phyloP scores from a whole-genome alignment of 371 early-diverging fungal species.

The Mortierella sp. region DNA sequence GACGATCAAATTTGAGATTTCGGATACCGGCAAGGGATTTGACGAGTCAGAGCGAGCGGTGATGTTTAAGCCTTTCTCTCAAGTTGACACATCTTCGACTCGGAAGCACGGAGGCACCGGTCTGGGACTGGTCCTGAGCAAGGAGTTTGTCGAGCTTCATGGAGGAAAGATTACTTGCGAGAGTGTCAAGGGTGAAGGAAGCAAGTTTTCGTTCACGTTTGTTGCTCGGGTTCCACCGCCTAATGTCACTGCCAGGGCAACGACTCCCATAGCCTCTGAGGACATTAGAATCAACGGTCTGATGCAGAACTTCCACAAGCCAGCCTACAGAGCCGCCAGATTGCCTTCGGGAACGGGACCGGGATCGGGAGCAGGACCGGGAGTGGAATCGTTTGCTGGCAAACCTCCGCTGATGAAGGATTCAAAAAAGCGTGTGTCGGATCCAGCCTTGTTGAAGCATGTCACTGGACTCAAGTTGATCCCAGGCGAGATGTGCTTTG shows the following conservation, averaged over 20 bases:
- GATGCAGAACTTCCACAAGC: conserved; percentile 14
- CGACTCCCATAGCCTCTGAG: conserved; percentile 61
- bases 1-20: conserved; percentile 71
- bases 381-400: not conserved
- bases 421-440: conserved; percentile 17
- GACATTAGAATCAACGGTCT: conserved; percentile 19
- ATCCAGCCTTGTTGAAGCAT: conserved; percentile 22
- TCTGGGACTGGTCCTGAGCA: conserved; percentile 71
- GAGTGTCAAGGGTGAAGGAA: conserved; percentile 72
- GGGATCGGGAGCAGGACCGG: not conserved
- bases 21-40: conserved; percentile 77
- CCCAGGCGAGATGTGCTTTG: conserved; percentile 47
- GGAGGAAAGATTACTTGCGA: conserved; percentile 72
- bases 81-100: conserved; percentile 75
- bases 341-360: not conserved
- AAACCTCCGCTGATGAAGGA: conserved; percentile 16
- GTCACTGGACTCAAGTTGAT: conserved; percentile 48
- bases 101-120: conserved; percentile 80
- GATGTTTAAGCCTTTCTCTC: conserved; percentile 80
- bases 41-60: conserved; percentile 71
- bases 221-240: conserved; percentile 66
- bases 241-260: conserved; percentile 64
- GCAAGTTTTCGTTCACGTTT: conserved; percentile 73
- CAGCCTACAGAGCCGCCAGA: not conserved
- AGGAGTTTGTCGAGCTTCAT: conserved; percentile 74